Percentiles rank a stretch among this genome's conserved stretches.
These are phyloP conservation scores for Dictyostelium firmibasis DNA, from an alignment of 78 protist species.

Conservation along the genomic window DNA sequence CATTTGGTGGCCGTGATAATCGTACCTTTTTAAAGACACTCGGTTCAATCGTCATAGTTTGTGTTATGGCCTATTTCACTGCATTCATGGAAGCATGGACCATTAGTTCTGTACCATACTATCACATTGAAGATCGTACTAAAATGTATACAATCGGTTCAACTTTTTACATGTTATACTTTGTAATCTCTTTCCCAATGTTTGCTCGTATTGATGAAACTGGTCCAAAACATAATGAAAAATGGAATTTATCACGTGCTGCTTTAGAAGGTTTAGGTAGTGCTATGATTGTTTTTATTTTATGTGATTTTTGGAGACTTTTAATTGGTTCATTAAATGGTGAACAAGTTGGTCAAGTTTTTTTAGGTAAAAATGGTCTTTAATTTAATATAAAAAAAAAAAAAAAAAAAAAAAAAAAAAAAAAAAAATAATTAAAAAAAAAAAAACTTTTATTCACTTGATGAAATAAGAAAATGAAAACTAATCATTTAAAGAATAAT, in stretches of 20 bases:
- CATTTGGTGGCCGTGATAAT: not conserved
- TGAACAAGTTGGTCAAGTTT: constrained; percentile 11
- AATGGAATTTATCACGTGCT: constrained; percentile 52
- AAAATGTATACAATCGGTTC: constrained; percentile 78
- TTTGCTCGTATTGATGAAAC: constrained; percentile 80
- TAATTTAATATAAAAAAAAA: no score
- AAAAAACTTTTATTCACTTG: not conserved
- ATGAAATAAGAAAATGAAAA: not conserved
- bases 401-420: no score
- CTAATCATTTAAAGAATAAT: not conserved
- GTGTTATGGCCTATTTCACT: constrained; percentile 74
- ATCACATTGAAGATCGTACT: constrained; percentile 67
- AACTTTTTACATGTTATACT: constrained; percentile 84
- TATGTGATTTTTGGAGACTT: constrained; percentile 78
- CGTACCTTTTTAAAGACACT: not conserved
- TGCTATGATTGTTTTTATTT: constrained; percentile 80
- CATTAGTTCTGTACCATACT: constrained; percentile 81
- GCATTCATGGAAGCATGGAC: constrained; percentile 89
- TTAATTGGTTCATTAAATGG: constrained; percentile 8
- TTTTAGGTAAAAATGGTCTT: constrained; percentile 27
- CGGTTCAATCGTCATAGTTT: constrained; percentile 39
- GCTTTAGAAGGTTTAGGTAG: constrained; percentile 67
- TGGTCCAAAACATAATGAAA: constrained; percentile 24
- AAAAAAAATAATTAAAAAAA: no score
- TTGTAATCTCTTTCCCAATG: constrained; percentile 86